Conservation (phyloP, 768 basidiomycete genomes). For the Solioccasus polychromus region DNA sequence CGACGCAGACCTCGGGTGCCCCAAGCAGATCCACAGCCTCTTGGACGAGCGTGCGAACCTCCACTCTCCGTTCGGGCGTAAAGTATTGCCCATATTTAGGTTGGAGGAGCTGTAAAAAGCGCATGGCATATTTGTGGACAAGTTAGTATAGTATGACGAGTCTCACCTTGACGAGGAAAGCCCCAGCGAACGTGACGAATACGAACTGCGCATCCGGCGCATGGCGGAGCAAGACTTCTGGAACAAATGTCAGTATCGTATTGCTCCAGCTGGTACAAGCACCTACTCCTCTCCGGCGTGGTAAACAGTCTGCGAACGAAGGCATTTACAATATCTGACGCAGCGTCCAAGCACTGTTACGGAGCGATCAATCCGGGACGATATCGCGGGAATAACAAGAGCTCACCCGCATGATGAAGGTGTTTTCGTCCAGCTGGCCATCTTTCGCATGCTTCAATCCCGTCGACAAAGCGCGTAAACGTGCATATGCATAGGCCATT, state of each 20-base stretch:
- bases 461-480: conserved; percentile 68
- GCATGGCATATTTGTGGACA: not conserved
- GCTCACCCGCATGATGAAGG: conserved; percentile 64
- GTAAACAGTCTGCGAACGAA: conserved; percentile 56
- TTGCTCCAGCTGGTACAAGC: not conserved
- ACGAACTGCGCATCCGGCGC: conserved; percentile 80
- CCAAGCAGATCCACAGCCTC: conserved; percentile 65
- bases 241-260: conserved; percentile 1
- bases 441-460: conserved; percentile 76
- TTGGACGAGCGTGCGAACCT: conserved; percentile 63
- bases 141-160: not conserved
- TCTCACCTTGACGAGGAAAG: conserved; percentile 76
- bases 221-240: conserved; percentile 60
- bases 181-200: conserved; percentile 76
- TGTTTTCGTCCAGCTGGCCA: conserved; percentile 53
- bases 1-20: conserved; percentile 69
- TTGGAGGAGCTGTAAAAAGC: conserved; percentile 60
- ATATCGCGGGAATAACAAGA: not conserved
- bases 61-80: conserved; percentile 51
- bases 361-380: not conserved
- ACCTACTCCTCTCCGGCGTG: conserved; percentile 51
- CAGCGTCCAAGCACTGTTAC: conserved; percentile 61
- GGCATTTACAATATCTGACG: conserved; percentile 60
- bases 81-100: conserved; percentile 68
- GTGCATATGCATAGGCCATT: conserved; percentile 64